A percentile compares a stretch with the other conserved stretches of the same genome.
Conservation (phyloP, 257 asterid species). For the Solanum neorickii region DNA sequence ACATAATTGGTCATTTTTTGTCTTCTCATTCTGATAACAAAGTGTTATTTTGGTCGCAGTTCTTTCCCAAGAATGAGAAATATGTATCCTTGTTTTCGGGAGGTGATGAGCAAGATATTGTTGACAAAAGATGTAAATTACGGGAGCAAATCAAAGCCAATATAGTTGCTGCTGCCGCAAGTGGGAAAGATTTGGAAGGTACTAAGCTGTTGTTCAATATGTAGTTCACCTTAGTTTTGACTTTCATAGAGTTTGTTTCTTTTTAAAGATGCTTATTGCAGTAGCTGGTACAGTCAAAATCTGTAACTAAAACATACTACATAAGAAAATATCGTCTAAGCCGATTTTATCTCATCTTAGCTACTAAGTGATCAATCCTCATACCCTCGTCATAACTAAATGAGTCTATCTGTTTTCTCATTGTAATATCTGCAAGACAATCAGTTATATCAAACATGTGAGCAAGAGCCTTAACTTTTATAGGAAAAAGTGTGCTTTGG, state of each 20-base stretch:
- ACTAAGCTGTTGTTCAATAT: background rate
- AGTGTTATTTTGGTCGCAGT: constrained; percentile 35
- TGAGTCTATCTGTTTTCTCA: background rate
- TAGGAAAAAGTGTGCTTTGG: background rate
- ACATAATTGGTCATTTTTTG: background rate
- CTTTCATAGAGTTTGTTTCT: background rate
- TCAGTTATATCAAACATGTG: background rate
- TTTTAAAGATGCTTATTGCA: background rate
- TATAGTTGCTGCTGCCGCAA: constrained; percentile 79
- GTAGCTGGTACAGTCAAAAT: background rate
- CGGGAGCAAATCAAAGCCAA: constrained; percentile 76
- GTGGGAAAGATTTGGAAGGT: constrained; percentile 99
- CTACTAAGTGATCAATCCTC: background rate
- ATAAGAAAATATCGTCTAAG: background rate
- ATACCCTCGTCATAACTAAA: background rate
- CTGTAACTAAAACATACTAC: background rate
- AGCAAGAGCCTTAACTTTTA: background rate
- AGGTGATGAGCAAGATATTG: constrained; percentile 59
- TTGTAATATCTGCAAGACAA: background rate
- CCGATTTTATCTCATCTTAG: background rate
- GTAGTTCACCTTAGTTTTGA: background rate
- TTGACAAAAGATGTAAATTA: constrained; percentile 55
- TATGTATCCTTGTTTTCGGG: constrained; percentile 78
- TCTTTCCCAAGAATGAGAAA: constrained; percentile 90
- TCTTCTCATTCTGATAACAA: background rate